These are phyloP conservation scores for Jatropha multifida DNA, from an alignment of 441 rosid genomes.

Conservation along the genomic window DNA sequence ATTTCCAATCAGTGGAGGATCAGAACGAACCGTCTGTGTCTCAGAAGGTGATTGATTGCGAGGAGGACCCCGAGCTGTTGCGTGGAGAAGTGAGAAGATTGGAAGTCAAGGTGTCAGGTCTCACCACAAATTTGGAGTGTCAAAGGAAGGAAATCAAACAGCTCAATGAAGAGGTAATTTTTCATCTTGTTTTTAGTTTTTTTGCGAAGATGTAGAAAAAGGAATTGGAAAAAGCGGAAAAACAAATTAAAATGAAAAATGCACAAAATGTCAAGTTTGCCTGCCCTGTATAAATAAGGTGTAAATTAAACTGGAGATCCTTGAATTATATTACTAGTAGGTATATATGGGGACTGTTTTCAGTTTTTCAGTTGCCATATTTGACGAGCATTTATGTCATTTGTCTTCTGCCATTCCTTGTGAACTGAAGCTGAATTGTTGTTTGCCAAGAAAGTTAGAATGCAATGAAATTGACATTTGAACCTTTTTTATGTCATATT, in stretches of 20 bases:
- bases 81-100: slow-evolving; percentile 57
- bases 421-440: neutral
- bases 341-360: neutral
- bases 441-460: neutral
- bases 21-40: slow-evolving; percentile 35
- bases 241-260: neutral
- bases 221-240: neutral
- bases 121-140: slow-evolving; percentile 42
- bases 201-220: neutral
- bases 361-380: neutral
- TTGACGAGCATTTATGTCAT: neutral
- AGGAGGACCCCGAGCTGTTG: slow-evolving; percentile 53
- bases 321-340: neutral
- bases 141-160: slow-evolving; percentile 46
- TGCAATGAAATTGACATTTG: neutral
- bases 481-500: neutral
- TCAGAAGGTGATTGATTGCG: slow-evolving; percentile 30
- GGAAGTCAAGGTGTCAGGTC: slow-evolving; percentile 52
- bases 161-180: slow-evolving; percentile 54
- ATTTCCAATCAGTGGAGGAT: slow-evolving; percentile 78
- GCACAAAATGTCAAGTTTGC: neutral
- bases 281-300: neutral
- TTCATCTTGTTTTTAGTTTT: neutral
- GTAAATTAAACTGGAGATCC: neutral
- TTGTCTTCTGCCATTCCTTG: neutral